Base-by-base conservation (phyloP, 2,329 filamentous ascomycete genomes). In the Aaosphaeria arxii region DNA sequence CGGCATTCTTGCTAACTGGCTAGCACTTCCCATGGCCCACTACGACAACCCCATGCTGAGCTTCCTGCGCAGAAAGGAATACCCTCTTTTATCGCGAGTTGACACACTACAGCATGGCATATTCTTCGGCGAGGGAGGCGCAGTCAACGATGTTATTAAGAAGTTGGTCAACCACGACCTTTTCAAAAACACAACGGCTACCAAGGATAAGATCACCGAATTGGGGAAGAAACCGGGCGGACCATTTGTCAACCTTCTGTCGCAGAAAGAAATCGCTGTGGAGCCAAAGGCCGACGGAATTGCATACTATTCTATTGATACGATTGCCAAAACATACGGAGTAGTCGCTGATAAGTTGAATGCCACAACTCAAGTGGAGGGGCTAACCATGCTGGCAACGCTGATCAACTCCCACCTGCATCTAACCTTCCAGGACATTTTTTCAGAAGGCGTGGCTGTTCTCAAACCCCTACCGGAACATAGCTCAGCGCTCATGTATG, bases 351-450 rank as follows among this genome's bases (percentile, higher is more conserved):
- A 88, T 44, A 81, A 81, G 46, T 76, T 90, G 38, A 66, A 73
- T 5, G 39, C 33, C 43, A 61, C 62, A n/a, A 65, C 66, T 46
- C 79, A 79, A 11, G 79, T 81, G 30, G 75, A 78, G 41, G 89
- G 87, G 2, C 75, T 92, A 28, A 71, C 73, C 46, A 76, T 80
- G 44, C 81, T 97, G 32, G 86, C 87, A 49, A 75, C 81, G 41
- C 79, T 97, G 50, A 88, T 96, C 65, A 91, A 88, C 62, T 81
- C 86, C 2, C 94, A 97, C 68, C 78, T 97, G 4, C 91, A 96
- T 66, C 80, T 80, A 46, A 87, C 85, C 7, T 97, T 94, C 83
- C 90, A 95, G 63, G 88, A 86, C 58, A 78, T 78, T 24, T 95
- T 94, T 69, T 75, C 82, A 1, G 78, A 81, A 36, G 92, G 94